Evolutionary conservation across 768 basidiomycete genomes (phyloP), one percentile per base, ranked within the genome.

Genomic region (Suillus plorans): DNA sequence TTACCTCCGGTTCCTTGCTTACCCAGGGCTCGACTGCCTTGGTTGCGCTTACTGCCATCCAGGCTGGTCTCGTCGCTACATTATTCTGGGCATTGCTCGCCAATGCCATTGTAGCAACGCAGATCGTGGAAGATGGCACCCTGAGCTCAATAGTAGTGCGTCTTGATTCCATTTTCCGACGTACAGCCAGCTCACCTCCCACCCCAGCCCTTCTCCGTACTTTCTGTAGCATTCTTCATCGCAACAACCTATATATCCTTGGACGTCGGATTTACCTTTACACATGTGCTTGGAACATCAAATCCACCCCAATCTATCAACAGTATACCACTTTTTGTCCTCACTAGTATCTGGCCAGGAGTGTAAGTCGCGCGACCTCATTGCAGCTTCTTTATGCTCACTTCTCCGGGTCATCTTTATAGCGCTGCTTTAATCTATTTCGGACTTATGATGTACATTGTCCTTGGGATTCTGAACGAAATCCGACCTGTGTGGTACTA

Each of bases 41-140:
- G 28, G 85, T 89, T 22, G 85, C 85, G 34, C 69, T 97, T 64
- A 84, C 88, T 16, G 90, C 94, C 0, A 80, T 97, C 10, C 95
- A 97, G 67, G 87, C 91, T 2, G 95, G 89, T 4, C 66, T 89
- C 20, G 85, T 95, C 52, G 88, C 86, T 4, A 84, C 89, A 4
- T 77, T 94, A 5, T 96, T 95, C 73, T 95, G 94, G 91, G 71
- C 84, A 8, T 78, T 94, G 67, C 79, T 93, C 61, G 92, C 83
- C 39, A 94, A 92, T 76, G 91, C 83, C 10, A 77, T 94, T 65
- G 84, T 95, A 25, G 87, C 89, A 42, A 92, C 90, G n/a, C 97
- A 99, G 77, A 73, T 95, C 58, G 91, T 98, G 62, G 97, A 98
- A 74, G 97, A 93, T 71, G 97, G 95, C 7, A 92, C 92, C 0